Percentiles rank a stretch among this genome's conserved stretches.
Evolutionary conservation across 2,329 filamentous ascomycete genomes (phyloP).

Genomic region (Pezicula radicicola): DNA sequence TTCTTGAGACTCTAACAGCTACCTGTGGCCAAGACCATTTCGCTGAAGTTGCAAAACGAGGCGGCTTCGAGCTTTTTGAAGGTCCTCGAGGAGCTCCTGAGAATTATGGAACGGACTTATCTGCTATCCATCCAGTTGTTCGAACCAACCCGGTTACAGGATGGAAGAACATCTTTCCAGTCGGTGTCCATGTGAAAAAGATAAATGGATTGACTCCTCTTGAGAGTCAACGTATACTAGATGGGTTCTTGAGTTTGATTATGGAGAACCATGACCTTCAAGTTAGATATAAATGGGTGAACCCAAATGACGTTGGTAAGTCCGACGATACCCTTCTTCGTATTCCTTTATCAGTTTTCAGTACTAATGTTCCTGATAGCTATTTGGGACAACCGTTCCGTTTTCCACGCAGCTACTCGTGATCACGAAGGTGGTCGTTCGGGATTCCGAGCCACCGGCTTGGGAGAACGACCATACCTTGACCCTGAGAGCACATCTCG

Average conservation of each 20-base stretch:
- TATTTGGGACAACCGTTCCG: constrained; percentile 56
- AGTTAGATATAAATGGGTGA: constrained; percentile 36
- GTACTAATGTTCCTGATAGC: constrained; percentile 20
- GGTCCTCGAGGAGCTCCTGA: constrained; percentile 45
- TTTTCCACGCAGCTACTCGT: constrained; percentile 51
- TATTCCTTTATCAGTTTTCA: not conserved
- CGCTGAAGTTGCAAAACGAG: constrained; percentile 40
- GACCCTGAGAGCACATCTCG: constrained; percentile 42
- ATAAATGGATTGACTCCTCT: constrained; percentile 48
- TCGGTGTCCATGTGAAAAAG: constrained; percentile 45
- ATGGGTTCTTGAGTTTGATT: constrained; percentile 49
- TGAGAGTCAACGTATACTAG: constrained; percentile 45
- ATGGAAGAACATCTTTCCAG: constrained; percentile 53
- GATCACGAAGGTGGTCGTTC: constrained; percentile 48
- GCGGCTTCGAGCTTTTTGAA: constrained; percentile 42
- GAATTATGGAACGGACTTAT: constrained; percentile 45
- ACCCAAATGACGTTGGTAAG: constrained; percentile 27
- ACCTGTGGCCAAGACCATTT: constrained; percentile 50
- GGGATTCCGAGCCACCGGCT: constrained; percentile 44
- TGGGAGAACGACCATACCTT: constrained; percentile 50
- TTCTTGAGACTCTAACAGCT: constrained; percentile 57
- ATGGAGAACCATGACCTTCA: constrained; percentile 55
- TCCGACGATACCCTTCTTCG: not conserved
- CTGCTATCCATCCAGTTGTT: constrained; percentile 50
- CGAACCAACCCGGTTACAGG: constrained; percentile 55